phyloP scores from a whole-genome alignment of 768 basidiomycete species.

The Bullera alba region DNA sequence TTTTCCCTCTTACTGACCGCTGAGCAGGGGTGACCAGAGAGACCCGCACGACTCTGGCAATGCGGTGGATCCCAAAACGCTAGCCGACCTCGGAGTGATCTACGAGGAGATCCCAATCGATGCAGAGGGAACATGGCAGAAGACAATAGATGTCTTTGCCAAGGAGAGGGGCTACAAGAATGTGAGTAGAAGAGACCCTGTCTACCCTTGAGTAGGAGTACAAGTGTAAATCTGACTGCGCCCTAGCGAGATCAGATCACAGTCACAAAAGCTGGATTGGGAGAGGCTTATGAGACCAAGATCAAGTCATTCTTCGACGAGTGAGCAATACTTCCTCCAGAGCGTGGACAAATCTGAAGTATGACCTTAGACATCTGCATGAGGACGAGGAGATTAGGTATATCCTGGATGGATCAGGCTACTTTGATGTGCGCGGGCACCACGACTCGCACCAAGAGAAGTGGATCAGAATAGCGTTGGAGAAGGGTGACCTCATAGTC shows the following conservation, averaged over 20 bases:
- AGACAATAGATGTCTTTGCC: constrained; percentile 52
- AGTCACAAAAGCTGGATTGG: constrained; percentile 69
- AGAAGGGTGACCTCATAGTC: constrained; percentile 74
- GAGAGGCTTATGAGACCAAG: constrained; percentile 74
- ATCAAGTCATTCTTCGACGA: constrained; percentile 78
- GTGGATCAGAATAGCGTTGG: constrained; percentile 76
- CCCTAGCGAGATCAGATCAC: constrained; percentile 63
- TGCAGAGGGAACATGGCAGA: constrained; percentile 51
- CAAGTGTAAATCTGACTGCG: constrained; percentile 54
- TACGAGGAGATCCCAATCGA: constrained; percentile 64
- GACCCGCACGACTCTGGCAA: constrained; percentile 64
- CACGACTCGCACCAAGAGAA: constrained; percentile 18
- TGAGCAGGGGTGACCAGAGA: constrained; percentile 74
- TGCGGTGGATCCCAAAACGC: constrained; percentile 50
- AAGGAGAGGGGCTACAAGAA: constrained; percentile 71
- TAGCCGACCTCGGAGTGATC: constrained; percentile 59
- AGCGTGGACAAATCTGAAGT: neutral
- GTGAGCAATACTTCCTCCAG: constrained; percentile 48
- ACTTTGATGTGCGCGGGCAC: constrained; percentile 83
- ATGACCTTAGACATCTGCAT: constrained; percentile 66
- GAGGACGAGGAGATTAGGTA: constrained; percentile 95
- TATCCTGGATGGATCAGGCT: constrained; percentile 76
- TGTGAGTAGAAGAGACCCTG: constrained; percentile 24
- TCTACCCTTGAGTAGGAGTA: constrained; percentile 65
- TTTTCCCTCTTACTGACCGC: constrained; percentile 51